These are phyloP conservation scores for Glaciozyma antarctica DNA, from an alignment of 768 basidiomycete species.

Conservation along the genomic window DNA sequence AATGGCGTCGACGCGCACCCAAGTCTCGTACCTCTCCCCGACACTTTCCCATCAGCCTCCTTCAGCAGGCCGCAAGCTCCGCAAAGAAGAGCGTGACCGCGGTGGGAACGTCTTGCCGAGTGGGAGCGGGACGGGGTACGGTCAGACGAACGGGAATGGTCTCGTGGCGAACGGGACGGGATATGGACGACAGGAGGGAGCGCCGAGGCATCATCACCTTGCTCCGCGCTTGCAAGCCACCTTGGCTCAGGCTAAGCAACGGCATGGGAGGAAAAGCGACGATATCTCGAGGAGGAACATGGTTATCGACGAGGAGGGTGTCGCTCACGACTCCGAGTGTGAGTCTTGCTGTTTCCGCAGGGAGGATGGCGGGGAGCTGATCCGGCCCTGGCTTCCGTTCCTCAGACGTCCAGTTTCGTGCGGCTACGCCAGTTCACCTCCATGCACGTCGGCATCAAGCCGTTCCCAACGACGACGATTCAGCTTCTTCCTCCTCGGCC, in stretches of 20 bases:
- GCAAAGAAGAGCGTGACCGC: not conserved
- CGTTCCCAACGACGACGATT: slow-evolving; percentile 23
- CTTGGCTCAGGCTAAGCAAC: slow-evolving; percentile 14
- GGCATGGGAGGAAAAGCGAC: slow-evolving; percentile 14
- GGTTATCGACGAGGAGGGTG: slow-evolving; percentile 22
- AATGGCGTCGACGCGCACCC: not conserved
- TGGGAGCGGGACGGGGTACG: not conserved
- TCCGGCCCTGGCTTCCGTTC: too few relatives aligned
- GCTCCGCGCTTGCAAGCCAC: not conserved
- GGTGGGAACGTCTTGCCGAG: slow-evolving; percentile 3
- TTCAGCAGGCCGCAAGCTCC: not conserved
- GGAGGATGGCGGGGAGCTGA: not conserved
- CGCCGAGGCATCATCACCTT: not conserved
- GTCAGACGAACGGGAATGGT: not conserved
- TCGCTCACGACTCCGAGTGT: slow-evolving; percentile 30
- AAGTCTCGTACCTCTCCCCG: slow-evolving; percentile 5
- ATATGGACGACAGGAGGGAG: not conserved
- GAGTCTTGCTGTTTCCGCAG: not conserved
- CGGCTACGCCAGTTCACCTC: slow-evolving; percentile 14
- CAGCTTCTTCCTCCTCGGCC: slow-evolving; percentile 15
- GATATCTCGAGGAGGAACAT: slow-evolving; percentile 15
- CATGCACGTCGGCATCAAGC: slow-evolving; percentile 7
- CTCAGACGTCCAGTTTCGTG: slow-evolving; percentile 27
- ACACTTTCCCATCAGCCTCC: not conserved
- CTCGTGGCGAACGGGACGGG: not conserved